Base-by-base conservation (phyloP, 192 early-diverging fungal species). In the Geranomyces variabilis region DNA sequence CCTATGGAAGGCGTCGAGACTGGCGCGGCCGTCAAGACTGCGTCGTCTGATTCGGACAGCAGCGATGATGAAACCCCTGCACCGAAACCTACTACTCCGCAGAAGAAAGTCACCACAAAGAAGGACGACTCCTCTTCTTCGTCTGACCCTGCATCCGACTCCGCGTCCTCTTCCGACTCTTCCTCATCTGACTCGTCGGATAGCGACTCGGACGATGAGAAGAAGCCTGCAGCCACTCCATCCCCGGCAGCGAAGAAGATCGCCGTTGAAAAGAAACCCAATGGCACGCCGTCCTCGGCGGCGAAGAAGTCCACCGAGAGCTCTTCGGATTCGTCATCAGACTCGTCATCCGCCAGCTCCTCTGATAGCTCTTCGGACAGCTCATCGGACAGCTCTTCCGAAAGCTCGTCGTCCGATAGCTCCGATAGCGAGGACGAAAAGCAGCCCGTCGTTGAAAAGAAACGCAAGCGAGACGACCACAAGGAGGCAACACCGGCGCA, bases 41-140 rank as follows among this genome's bases (percentile, higher is more conserved):
- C 22, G 3, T 53, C 63, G 13, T 66, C 71, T 10, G 91, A 89
- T 66, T 93, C 93, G 2, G 88, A 90, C 56, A 47, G 62, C 47
- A 72, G 55, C 47, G 70, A 64, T 6, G 71, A 74, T 10, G 49
- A 62, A 5, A 22, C 26, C 21, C 33, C 30, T 36, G 56, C 58
- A 8, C 44, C 60, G 33, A 76, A 67, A 46, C 17, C 47, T 7
- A 48, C 61, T 63, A 21, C 49, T 34, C 9, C 45, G 14, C 14
- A 33, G 22, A 36, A 67, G 61, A 71, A 76, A 56, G 29, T 10
- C 57, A 14, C 55, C 67, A 1, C 47, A 34, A 14, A 71, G 61
- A 65, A 71, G 57, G 69, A 3, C 10, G 36, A 41, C 10, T 3
- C 36, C 10, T 41, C 36, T 10, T 41, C 36, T 10, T 53, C 51